phyloP scores from a whole-genome alignment of 192 early-diverging fungal species.

The Diversispora eburnea region DNA sequence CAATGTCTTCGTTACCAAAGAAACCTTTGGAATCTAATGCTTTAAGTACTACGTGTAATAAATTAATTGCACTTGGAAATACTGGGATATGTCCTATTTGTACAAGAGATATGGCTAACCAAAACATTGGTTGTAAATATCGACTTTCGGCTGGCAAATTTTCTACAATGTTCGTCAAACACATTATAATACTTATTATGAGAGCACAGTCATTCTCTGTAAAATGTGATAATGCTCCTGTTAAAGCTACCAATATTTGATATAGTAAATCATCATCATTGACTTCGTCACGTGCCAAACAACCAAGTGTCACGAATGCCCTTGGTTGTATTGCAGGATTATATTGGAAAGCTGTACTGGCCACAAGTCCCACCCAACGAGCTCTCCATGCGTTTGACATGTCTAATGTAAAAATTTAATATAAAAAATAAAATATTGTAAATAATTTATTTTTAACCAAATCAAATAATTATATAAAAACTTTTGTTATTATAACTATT shows the following conservation, averaged over 20 bases:
- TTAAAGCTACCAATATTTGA: conserved; percentile 85
- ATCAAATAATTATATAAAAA: neutral
- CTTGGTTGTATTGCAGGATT: conserved; percentile 93
- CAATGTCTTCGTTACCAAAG: conserved; percentile 67
- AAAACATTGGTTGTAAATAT: conserved; percentile 84
- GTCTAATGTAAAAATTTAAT: conserved; percentile 44
- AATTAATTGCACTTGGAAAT: conserved; percentile 66
- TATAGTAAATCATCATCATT: conserved; percentile 87
- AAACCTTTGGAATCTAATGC: conserved; percentile 72
- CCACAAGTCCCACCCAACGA: conserved; percentile 88
- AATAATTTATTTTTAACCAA: neutral
- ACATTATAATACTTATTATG: conserved; percentile 84
- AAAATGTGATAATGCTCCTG: conserved; percentile 80
- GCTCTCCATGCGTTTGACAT: conserved; percentile 81
- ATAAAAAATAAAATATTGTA: conserved; percentile 17
- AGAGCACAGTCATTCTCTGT: conserved; percentile 77
- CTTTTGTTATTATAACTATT: neutral
- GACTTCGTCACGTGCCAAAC: conserved; percentile 82
- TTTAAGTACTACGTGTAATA: conserved; percentile 70
- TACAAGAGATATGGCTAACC: conserved; percentile 83
- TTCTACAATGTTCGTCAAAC: conserved; percentile 84
- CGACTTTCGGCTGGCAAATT: conserved; percentile 78
- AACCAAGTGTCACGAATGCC: conserved; percentile 88
- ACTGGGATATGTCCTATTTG: conserved; percentile 82
- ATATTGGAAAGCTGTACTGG: conserved; percentile 90